Base-by-base conservation (phyloP, 768 basidiomycete genomes). In the Tulasnella sp. region DNA sequence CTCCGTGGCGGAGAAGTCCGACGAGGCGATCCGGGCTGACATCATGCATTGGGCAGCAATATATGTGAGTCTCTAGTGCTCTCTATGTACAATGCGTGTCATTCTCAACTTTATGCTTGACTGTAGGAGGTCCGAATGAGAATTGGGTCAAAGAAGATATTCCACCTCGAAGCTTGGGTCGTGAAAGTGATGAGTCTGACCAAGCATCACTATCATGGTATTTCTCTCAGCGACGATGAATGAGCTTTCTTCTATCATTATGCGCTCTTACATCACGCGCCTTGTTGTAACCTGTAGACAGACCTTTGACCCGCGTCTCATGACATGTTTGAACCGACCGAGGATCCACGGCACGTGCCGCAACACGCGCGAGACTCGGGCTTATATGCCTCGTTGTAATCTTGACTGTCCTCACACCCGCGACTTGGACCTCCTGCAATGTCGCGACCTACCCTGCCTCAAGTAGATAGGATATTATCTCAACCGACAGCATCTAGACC, bases 11-110 rank as follows among this genome's bases (percentile, higher is more conserved):
- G 92, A 94, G 67, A 88, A 89, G 77, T 93, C 97, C 4, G 96
- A 99, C 82, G 96, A 98, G 82, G 86, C 86, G 71, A 82, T 99
- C 76, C 97, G 96, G 84, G 89, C 91, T 0, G 95, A 98, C 80
- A 90, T 99, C 79, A 93, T 98, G 87, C 95, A 97, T 81, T 99
- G 96, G 96, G 94, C 97, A 3, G 95, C 97, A 31, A 91, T 97
- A 81, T 98, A 98, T 82, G 95, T 95, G 81, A 78, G 93, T 84
- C 14, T 15, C 14, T 14, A 58, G 7, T 14, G 3, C 34, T 15
- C 45, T 4, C 38, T 1, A 1, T 58, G 76, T 7, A n/a, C 3
- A 17, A 22, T 39, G 39, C 71, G 40, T 3, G 22, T 15, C 72
- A 54, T 9, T 12, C 42, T 75, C 58, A 75, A 64, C 58, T 31